A percentile compares a stretch with the other conserved stretches of the same genome.
phyloP scores from a whole-genome alignment of 2,329 filamentous ascomycete species.

The Thermothelomyces thermophilus region DNA sequence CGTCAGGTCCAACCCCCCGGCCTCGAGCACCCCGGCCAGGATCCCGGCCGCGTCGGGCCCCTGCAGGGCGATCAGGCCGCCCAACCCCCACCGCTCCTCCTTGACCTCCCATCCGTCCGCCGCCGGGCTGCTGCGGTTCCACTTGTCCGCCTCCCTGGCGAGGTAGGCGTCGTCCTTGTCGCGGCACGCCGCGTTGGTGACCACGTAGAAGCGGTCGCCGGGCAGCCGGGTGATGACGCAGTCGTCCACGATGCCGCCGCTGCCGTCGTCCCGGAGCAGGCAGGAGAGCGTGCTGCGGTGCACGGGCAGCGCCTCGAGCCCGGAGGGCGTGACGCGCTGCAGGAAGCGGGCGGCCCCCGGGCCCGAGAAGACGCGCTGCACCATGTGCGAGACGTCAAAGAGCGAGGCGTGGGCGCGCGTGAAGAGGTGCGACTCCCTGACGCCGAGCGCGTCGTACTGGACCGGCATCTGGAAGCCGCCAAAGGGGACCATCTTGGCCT shows the following conservation, averaged over 20 bases:
- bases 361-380: constrained; percentile 78
- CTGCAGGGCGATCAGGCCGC: constrained; percentile 82
- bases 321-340: constrained; percentile 74
- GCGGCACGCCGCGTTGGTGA: constrained; percentile 88
- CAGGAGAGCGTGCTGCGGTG: constrained; percentile 79
- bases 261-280: constrained; percentile 66
- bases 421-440: constrained; percentile 82
- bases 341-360: constrained; percentile 75
- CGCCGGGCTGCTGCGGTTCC: constrained; percentile 24
- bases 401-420: constrained; percentile 82
- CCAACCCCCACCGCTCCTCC: constrained; percentile 65
- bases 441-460: constrained; percentile 70
- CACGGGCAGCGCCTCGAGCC: constrained; percentile 54
- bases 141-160: constrained; percentile 54
- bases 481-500: constrained; percentile 95
- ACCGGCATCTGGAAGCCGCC: constrained; percentile 90
- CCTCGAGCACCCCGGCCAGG: constrained; percentile 55
- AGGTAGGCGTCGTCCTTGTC: constrained; percentile 83
- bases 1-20: constrained; percentile 49
- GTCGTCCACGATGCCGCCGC: constrained; percentile 91
- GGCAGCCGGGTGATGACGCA: constrained; percentile 80
- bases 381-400: constrained; percentile 97
- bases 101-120: constrained; percentile 51
- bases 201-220: constrained; percentile 75
- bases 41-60: constrained; percentile 70